These are phyloP conservation scores for Arctostaphylos glauca DNA, from an alignment of 148 eudicot species.

Conservation along the genomic window DNA sequence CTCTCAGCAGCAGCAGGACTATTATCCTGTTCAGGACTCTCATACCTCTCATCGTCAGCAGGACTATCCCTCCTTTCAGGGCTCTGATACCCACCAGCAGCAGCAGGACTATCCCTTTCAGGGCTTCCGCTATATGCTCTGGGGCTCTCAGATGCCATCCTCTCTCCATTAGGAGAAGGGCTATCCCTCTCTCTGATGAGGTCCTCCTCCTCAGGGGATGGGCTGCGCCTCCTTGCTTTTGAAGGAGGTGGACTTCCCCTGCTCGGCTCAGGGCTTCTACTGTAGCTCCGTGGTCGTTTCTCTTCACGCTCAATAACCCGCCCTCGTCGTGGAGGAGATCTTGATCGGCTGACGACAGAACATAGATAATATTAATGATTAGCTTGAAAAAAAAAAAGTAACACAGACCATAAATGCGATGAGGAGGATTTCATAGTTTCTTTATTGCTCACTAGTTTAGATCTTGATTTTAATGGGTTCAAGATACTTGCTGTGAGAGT, in stretches of 20 bases:
- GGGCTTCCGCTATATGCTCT: slow-evolving; percentile 57
- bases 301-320: slow-evolving; percentile 43
- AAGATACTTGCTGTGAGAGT: neutral
- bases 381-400: too few relatives aligned
- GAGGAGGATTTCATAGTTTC: too few relatives aligned
- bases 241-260: slow-evolving; percentile 39
- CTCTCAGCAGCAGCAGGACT: slow-evolving; percentile 31
- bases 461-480: too few relatives aligned
- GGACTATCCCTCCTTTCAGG: slow-evolving; percentile 37
- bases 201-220: slow-evolving; percentile 52
- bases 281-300: slow-evolving; percentile 52
- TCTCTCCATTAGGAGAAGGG: slow-evolving; percentile 32
- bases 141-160: slow-evolving; percentile 47
- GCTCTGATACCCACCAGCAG: slow-evolving; percentile 25
- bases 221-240: slow-evolving; percentile 55
- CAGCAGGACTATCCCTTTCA: slow-evolving; percentile 37
- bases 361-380: neutral
- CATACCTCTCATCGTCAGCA: slow-evolving; percentile 20
- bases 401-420: neutral
- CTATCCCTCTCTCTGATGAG: slow-evolving; percentile 32
- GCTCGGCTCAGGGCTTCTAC: slow-evolving; percentile 59
- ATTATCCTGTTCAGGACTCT: slow-evolving; percentile 46
- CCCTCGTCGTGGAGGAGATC: slow-evolving; percentile 63
- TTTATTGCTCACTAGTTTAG: neutral
- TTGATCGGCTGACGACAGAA: slow-evolving; percentile 58